phyloP scores from a whole-genome alignment of 768 basidiomycete genomes.

The Suillus discolor region DNA sequence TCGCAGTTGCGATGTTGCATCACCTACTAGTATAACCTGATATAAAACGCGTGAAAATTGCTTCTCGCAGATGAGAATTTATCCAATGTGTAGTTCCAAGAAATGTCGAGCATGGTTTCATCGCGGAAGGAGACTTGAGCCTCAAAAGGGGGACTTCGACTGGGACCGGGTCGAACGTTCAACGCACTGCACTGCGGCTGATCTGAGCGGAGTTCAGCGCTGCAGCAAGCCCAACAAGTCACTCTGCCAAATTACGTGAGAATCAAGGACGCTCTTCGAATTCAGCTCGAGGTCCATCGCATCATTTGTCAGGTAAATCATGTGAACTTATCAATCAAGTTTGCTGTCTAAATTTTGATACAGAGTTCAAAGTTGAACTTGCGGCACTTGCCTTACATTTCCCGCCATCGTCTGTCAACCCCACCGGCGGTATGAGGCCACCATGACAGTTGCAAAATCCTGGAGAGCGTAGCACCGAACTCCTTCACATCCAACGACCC shows the following conservation, averaged over 20 bases:
- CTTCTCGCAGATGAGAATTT: not conserved
- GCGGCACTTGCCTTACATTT: constrained; percentile 21
- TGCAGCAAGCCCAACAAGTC: constrained; percentile 18
- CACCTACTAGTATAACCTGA: constrained; percentile 21
- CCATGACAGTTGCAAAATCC: constrained; percentile 17
- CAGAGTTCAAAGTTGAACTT: no score
- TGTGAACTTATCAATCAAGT: constrained; percentile 6
- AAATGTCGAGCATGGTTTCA: constrained; percentile 33
- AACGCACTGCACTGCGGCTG: constrained; percentile 11
- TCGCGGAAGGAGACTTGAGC: constrained; percentile 17
- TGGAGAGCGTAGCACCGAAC: constrained; percentile 26
- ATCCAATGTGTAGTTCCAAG: constrained; percentile 39
- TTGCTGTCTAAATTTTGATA: not conserved
- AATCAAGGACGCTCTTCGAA: constrained; percentile 15
- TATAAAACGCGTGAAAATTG: not conserved
- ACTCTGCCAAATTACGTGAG: constrained; percentile 29
- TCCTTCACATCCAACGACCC: constrained; percentile 15
- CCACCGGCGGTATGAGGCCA: constrained; percentile 30
- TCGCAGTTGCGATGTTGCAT: constrained; percentile 17
- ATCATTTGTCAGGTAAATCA: constrained; percentile 26
- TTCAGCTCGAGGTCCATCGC: not conserved
- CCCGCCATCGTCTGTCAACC: constrained; percentile 8
- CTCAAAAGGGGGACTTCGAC: no score
- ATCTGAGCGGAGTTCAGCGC: constrained; percentile 19
- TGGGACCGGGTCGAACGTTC: constrained; percentile 14